Conservation (phyloP, 83 land plant genomes). For the Thuja plicata region DNA sequence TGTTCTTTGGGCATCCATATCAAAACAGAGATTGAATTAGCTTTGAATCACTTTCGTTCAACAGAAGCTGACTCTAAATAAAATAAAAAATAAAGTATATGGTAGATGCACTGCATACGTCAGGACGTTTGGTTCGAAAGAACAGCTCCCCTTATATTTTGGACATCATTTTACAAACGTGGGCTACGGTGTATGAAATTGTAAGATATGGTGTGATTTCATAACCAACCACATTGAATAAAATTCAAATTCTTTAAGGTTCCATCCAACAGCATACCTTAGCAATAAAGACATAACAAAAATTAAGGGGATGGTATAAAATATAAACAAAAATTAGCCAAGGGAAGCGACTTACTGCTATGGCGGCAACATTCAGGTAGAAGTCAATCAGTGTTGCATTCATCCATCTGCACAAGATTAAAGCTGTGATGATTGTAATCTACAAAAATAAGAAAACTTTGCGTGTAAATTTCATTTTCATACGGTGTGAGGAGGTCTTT, state of each 20-base stretch:
- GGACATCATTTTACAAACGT: too few species aligned
- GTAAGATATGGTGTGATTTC: background rate
- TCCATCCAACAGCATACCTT: background rate
- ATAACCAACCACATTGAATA: background rate
- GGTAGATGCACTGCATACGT: too few species aligned
- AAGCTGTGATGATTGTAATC: background rate
- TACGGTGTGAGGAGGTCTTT: slow-evolving; percentile 59
- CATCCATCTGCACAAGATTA: slow-evolving; percentile 64
- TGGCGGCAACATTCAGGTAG: slow-evolving; percentile 52
- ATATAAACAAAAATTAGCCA: background rate
- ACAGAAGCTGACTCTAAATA: too few species aligned
- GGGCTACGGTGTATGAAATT: too few species aligned
- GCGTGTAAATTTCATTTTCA: background rate
- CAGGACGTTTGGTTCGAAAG: too few species aligned
- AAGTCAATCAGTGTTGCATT: slow-evolving; percentile 69
- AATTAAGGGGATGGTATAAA: background rate
- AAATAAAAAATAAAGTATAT: too few species aligned
- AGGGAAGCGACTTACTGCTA: slow-evolving; percentile 38
- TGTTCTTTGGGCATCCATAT: too few species aligned
- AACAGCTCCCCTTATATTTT: too few species aligned
- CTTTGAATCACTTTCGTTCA: too few species aligned
- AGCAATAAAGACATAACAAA: background rate
- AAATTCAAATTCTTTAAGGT: background rate
- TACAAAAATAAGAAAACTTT: background rate
- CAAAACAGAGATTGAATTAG: too few species aligned